These are phyloP conservation scores for Candida piceae DNA, from an alignment of 805 yeast species.

Conservation along the genomic window DNA sequence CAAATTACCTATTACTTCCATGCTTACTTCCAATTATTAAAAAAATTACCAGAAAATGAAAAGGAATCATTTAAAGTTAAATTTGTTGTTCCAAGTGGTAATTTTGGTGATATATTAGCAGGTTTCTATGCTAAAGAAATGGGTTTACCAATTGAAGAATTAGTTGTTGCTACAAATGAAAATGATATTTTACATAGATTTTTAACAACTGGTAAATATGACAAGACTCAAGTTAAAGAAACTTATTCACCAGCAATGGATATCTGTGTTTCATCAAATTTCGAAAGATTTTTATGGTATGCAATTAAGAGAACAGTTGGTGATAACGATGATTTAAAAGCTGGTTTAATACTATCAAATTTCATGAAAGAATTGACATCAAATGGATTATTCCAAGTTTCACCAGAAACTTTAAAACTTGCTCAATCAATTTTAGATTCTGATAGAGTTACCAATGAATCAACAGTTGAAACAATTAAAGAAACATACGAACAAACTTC, in stretches of 20 bases:
- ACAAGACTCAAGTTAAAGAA: conserved; percentile 74
- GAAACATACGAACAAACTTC: conserved; percentile 52
- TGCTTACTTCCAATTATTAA: conserved; percentile 72
- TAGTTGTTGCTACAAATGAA: conserved; percentile 92
- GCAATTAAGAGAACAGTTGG: conserved; percentile 71
- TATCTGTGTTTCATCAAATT: conserved; percentile 89
- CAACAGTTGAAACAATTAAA: conserved; percentile 77
- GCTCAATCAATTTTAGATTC: conserved; percentile 72
- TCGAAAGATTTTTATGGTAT: conserved; percentile 95
- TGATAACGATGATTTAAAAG: conserved; percentile 51
- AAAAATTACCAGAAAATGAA: conserved; percentile 28
- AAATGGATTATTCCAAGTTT: conserved; percentile 71
- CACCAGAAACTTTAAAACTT: conserved; percentile 53
- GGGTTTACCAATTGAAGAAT: conserved; percentile 87
- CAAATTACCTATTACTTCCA: conserved; percentile 96
- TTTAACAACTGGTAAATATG: conserved; percentile 79
- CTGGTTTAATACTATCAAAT: conserved; percentile 64
- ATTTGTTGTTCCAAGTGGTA: conserved; percentile 95
- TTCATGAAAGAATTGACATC: conserved; percentile 81
- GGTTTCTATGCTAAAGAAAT: conserved; percentile 91
- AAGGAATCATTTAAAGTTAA: conserved; percentile 47
- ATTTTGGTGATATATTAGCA: conserved; percentile 96
- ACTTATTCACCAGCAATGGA: conserved; percentile 99
- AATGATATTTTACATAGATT: conserved; percentile 94
- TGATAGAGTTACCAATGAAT: conserved; percentile 71